Percentiles rank a stretch among this genome's conserved stretches.
phyloP scores from a whole-genome alignment of 2,329 filamentous ascomycete species.

The Calonectria henricotiae region DNA sequence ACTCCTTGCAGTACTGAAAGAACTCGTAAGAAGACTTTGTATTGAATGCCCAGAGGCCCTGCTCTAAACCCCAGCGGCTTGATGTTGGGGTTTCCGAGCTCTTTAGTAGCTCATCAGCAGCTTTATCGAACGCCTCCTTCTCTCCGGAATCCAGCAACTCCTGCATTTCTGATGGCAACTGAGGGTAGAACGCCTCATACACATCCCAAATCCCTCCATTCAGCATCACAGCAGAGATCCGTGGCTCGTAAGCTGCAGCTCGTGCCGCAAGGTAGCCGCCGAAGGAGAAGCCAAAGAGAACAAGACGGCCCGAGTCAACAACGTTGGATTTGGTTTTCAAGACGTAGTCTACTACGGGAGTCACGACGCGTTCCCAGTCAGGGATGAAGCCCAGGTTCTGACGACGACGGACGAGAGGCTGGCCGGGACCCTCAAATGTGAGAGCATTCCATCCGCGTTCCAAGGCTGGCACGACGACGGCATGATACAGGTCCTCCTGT shows the following conservation, averaged over 20 bases:
- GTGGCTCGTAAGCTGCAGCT: slow-evolving; percentile 63
- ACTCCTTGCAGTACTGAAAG: slow-evolving; percentile 34
- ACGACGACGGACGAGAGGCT: slow-evolving; percentile 60
- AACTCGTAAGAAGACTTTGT: slow-evolving; percentile 32
- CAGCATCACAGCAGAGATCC: slow-evolving; percentile 59
- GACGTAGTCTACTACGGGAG: slow-evolving; percentile 61
- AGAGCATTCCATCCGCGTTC: slow-evolving; percentile 63
- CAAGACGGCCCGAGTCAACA: slow-evolving; percentile 57
- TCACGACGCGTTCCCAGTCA: slow-evolving; percentile 62
- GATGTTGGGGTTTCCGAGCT: slow-evolving; percentile 4
- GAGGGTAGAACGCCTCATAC: slow-evolving; percentile 53
- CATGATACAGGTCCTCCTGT: slow-evolving; percentile 64
- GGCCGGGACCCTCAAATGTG: slow-evolving; percentile 66
- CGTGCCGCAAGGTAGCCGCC: slow-evolving; percentile 61
- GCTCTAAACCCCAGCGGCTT: slow-evolving; percentile 35
- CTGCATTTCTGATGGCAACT: slow-evolving; percentile 49
- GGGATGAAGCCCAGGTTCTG: slow-evolving; percentile 63
- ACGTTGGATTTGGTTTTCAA: slow-evolving; percentile 42
- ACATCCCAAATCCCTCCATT: slow-evolving; percentile 59
- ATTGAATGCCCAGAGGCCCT: slow-evolving; percentile 40
- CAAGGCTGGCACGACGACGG: slow-evolving; percentile 55
- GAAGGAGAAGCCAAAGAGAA: slow-evolving; percentile 61
- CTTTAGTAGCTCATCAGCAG: slow-evolving; percentile 4
- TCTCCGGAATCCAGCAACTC: slow-evolving; percentile 30
- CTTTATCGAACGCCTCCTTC: slow-evolving; percentile 28